Percentiles rank a stretch among this genome's conserved stretches.
Conservation (phyloP, 2,329 filamentous ascomycete genomes). For the Phaeosphaeria sp. region DNA sequence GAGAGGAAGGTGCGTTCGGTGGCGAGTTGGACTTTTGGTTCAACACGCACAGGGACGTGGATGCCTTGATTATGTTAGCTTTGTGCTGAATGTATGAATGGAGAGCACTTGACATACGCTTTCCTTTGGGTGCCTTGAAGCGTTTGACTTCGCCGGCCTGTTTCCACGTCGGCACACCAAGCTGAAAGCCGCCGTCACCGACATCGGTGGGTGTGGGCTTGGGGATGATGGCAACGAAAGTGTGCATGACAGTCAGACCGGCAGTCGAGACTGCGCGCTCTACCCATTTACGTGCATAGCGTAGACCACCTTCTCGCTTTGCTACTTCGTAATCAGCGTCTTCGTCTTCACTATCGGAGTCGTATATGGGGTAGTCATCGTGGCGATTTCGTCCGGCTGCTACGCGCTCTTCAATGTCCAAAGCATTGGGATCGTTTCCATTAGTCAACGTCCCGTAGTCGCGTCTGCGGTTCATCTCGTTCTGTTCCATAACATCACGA, state of each 20-base stretch:
- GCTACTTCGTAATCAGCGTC: conserved; percentile 80
- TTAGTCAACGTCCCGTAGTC: conserved; percentile 54
- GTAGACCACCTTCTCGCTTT: conserved; percentile 74
- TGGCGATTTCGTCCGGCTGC: conserved; percentile 64
- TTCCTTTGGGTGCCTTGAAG: conserved; percentile 78
- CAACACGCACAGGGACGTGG: conserved; percentile 92
- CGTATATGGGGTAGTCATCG: conserved; percentile 85
- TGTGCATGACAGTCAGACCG: conserved; percentile 41
- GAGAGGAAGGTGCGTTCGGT: conserved; percentile 94
- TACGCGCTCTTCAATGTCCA: conserved; percentile 87
- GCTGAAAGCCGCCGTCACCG: conserved; percentile 46
- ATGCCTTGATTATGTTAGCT: conserved; percentile 64
- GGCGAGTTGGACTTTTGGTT: conserved; percentile 97
- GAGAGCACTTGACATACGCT: conserved; percentile 53
- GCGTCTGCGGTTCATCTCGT: conserved; percentile 57
- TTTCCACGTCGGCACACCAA: conserved; percentile 54
- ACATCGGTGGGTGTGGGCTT: conserved; percentile 53
- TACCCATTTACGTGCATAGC: conserved; percentile 68
- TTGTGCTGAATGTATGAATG: neutral
- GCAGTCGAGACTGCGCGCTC: conserved; percentile 59
- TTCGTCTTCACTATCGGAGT: conserved; percentile 84
- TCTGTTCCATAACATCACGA: conserved; percentile 58
- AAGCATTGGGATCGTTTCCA: conserved; percentile 48
- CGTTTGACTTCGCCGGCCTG: conserved; percentile 50
- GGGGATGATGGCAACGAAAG: conserved; percentile 41